Percentiles rank a stretch among this genome's conserved stretches.
Evolutionary conservation across 176 grass and related monocot species (phyloP).

Genomic region (Paspalum vaginatum): DNA sequence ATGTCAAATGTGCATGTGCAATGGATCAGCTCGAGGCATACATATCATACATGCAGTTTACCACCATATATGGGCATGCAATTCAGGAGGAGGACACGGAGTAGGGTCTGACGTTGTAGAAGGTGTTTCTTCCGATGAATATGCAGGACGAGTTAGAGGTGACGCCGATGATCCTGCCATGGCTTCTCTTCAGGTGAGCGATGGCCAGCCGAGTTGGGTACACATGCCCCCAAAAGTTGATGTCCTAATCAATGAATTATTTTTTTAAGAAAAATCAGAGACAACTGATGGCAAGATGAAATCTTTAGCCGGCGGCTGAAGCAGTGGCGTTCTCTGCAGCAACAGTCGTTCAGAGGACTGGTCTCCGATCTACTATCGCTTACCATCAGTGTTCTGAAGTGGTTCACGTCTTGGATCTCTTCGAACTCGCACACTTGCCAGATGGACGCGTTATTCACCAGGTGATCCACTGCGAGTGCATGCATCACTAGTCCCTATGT

Average conservation of each 20-base stretch:
- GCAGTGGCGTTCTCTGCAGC: too few relatives aligned
- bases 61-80: too few relatives aligned
- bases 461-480: conserved; percentile 62
- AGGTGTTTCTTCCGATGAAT: conserved; percentile 59
- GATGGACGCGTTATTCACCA: conserved; percentile 67
- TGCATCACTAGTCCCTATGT: not conserved
- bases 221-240: conserved; percentile 75
- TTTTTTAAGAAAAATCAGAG: too few relatives aligned
- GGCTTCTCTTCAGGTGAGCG: conserved; percentile 66
- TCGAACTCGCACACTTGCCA: conserved; percentile 65
- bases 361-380: not conserved
- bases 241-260: conserved; percentile 37
- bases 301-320: too few relatives aligned
- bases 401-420: conserved; percentile 47
- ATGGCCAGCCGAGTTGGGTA: conserved; percentile 58
- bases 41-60: too few relatives aligned
- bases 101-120: conserved; percentile 64
- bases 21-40: not conserved
- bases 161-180: conserved; percentile 62
- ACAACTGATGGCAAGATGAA: too few relatives aligned
- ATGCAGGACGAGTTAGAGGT: conserved; percentile 61
- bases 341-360: not conserved
- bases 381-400: conserved; percentile 66
- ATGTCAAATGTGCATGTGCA: too few relatives aligned
- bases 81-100: not conserved